These are phyloP conservation scores for Neurospora tetrasperma DNA, from an alignment of 495 filamentous ascomycete species.

Conservation along the genomic window DNA sequence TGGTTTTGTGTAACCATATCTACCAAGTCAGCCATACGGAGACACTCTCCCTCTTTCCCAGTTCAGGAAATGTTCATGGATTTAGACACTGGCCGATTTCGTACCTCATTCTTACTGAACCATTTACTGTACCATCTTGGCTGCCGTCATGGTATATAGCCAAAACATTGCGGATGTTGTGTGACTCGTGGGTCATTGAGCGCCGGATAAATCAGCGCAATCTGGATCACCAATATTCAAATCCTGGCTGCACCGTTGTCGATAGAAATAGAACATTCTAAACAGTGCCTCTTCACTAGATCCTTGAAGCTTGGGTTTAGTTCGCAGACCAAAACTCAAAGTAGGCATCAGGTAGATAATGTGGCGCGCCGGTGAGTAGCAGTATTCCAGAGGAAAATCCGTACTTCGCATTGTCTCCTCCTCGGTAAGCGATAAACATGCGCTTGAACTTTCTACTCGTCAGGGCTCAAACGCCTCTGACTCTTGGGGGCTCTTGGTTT, in stretches of 20 bases:
- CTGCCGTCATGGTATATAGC: not conserved
- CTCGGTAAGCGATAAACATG: not conserved
- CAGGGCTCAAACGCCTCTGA: no score
- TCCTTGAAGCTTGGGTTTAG: not conserved
- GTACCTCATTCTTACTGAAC: not conserved
- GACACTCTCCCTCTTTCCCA: not conserved
- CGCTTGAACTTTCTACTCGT: not conserved
- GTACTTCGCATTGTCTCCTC: not conserved
- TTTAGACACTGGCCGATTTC: not conserved
- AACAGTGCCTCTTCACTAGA: not conserved
- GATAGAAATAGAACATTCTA: not conserved
- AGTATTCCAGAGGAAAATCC: not conserved
- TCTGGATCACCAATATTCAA: not conserved
- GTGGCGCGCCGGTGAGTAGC: not conserved
- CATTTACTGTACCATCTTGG: not conserved
- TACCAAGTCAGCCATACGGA: not conserved
- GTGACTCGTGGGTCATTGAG: not conserved
- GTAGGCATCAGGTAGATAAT: not conserved
- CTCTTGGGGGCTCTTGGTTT: no score
- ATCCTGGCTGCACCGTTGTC: not conserved
- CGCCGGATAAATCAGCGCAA: not conserved
- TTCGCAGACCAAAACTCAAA: not conserved
- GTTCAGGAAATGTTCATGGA: not conserved
- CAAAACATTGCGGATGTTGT: not conserved
- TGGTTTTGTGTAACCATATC: not conserved